These are phyloP conservation scores for Linanthus parryae DNA, from an alignment of 148 eudicot species.

Conservation along the genomic window DNA sequence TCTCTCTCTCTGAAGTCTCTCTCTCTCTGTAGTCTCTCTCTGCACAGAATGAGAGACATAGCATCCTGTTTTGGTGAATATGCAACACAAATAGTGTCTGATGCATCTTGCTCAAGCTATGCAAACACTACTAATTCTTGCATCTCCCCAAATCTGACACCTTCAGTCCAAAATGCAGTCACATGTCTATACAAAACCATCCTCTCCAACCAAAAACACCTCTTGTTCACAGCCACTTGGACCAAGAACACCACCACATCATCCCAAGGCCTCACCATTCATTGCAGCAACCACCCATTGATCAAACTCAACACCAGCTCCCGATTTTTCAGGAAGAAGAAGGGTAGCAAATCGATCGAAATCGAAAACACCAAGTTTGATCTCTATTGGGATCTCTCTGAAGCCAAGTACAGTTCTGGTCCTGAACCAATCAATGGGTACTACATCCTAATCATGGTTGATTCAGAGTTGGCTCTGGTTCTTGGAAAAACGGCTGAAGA, in stretches of 20 bases:
- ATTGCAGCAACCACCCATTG: slow-evolving; percentile 27
- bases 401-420: slow-evolving; percentile 44
- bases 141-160: slow-evolving; percentile 28
- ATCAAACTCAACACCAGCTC: slow-evolving; percentile 50
- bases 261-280: slow-evolving; percentile 52
- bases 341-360: slow-evolving; percentile 51
- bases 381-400: slow-evolving; percentile 61
- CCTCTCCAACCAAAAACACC: slow-evolving; percentile 28
- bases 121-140: slow-evolving; percentile 20
- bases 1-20: slow-evolving; percentile 10
- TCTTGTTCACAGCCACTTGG: slow-evolving; percentile 59
- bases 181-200: slow-evolving; percentile 34
- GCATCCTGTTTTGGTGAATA: slow-evolving; percentile 64
- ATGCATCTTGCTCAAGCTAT: slow-evolving; percentile 49
- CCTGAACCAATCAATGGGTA: slow-evolving; percentile 74
- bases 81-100: slow-evolving; percentile 51
- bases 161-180: slow-evolving; percentile 59
- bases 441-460: slow-evolving; percentile 36
- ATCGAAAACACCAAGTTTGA: slow-evolving; percentile 32
- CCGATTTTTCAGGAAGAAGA: slow-evolving; percentile 64
- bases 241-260: slow-evolving; percentile 22
- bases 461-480: slow-evolving; percentile 36
- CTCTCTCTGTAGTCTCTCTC: slow-evolving; percentile 1
- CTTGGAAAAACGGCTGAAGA: slow-evolving; percentile 56
- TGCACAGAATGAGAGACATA: slow-evolving; percentile 53